Base-by-base conservation (phyloP, 2,329 filamentous ascomycete species). In the Calycina marina region DNA sequence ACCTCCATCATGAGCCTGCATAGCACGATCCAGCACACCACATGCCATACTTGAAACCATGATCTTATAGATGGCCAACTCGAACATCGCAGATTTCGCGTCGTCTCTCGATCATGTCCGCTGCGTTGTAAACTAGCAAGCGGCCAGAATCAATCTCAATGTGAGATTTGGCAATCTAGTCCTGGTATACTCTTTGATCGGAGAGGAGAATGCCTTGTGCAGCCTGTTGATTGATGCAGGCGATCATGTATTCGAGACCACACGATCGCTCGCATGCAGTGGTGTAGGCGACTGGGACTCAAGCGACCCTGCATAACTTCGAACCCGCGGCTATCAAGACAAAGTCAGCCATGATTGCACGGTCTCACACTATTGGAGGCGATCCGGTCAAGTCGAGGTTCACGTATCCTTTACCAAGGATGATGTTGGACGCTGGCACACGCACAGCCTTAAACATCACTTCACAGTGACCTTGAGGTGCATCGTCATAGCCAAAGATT, bases 351-450 rank as follows among this genome's bases (percentile, higher is more conserved):
- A n/a, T n/a, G n/a, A n/a, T n/a, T n/a, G n/a, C n/a, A n/a, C n/a
- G 52, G 94, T 92, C 58, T 96, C 86, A 55, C 94, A 94, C 13
- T 88, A n/a, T n/a, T n/a, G n/a, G n/a, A n/a, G n/a, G n/a, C n/a
- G n/a, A n/a, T n/a, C n/a, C n/a, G n/a, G n/a, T n/a, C n/a, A n/a
- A n/a, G n/a, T n/a, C n/a, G n/a, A n/a, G n/a, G n/a, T n/a, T n/a
- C n/a, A n/a, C 86, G 38, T 81, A 75, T 43, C 86, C 86, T 55
- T 90, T 82, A 38, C 86, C 85, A 2, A 94, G 75, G 4, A 93
- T 78, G 50, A 94, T 77, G 62, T 79, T 86, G 48, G 63, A 60
- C 18, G 65, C 71, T 2, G 86, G 86, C 1, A 96, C 80, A 34
- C 85, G 80, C 37, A 93, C 86, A 53, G 93, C 77, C 34, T 73